phyloP scores from a whole-genome alignment of 2,329 filamentous ascomycete genomes.

The Claviceps arundinis region DNA sequence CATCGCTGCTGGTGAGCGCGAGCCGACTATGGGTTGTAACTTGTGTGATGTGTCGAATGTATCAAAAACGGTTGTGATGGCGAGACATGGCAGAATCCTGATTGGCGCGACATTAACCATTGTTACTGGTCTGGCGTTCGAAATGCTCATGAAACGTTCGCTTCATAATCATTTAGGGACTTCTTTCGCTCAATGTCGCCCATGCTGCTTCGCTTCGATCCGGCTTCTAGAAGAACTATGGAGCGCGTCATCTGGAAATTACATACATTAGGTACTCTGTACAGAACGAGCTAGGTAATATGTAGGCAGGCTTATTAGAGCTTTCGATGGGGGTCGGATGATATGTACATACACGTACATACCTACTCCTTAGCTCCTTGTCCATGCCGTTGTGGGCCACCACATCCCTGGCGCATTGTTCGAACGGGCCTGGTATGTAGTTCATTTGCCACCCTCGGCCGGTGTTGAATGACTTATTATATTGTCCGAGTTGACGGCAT shows the following conservation, averaged over 20 bases:
- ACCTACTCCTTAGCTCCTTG: neutral
- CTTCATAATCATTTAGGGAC: neutral
- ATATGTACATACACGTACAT: neutral
- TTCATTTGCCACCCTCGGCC: neutral
- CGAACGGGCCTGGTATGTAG: neutral
- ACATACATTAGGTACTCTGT: too few species aligned
- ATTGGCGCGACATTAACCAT: neutral
- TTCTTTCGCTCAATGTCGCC: neutral
- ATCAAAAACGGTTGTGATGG: neutral
- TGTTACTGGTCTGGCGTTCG: neutral
- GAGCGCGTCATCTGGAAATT: neutral
- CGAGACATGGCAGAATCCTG: neutral
- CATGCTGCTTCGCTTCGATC: neutral
- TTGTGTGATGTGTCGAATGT: neutral
- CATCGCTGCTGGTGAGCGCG: neutral
- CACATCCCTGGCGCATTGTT: neutral
- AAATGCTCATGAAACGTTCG: neutral
- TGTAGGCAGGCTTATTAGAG: neutral
- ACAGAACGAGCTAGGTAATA: neutral
- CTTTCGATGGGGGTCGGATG: neutral
- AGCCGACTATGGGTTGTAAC: neutral
- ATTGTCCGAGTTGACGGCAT: neutral
- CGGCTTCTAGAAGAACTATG: conserved; percentile 1
- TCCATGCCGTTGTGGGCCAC: neutral
- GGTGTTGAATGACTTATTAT: neutral